Base-by-base conservation (phyloP, 805 yeast species). In the Saccharomyces cerevisiae region DNA sequence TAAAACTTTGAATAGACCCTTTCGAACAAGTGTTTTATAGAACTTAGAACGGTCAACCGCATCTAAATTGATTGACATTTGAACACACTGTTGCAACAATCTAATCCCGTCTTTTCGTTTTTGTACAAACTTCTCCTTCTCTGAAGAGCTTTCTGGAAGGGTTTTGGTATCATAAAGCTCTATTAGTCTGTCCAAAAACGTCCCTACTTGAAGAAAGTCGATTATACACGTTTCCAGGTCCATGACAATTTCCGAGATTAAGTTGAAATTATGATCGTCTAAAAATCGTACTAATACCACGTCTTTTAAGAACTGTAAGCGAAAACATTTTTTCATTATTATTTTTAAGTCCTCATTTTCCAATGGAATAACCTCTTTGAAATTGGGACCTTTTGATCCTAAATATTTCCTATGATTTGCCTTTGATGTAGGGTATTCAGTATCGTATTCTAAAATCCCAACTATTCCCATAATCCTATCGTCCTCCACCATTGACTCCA, bases 361-460 rank as follows among this genome's bases (percentile, higher is more conserved):
- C 11, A 85, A 73, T 0, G 90, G 89, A 14, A 88, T 71, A 3
- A 90, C 87, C 59, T 85, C 85, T 66, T 85, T 85, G 71, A 87
- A 85, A 31, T 58, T 64, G 13, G 70, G 69, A 9, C 61, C 67
- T 46, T 76, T 76, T 6, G 84, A 71, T 48, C 81, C 81, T 31
- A 89, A 67, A 63, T 80, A 85, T 24, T 80, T 81, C 51, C 97
- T 74, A 71, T 88, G 89, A 61, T 88, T 85, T 3, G 96, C 89
- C 68, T 89, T 90, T 59, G 78, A 77, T 13, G 76, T 76, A 1
- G 97, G 96, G 62, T 79, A 89, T 54, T 88, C 96, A 0, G 94
- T 87, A 67, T 94, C 97, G 68, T 89, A 86, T 68, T 94, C 99
- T 49, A 92, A 70, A 11, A 89, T 85, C 0, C 96, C 96, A 11